phyloP scores from a whole-genome alignment of 2,329 filamentous ascomycete species.

The Tolypocladium paradoxum region DNA sequence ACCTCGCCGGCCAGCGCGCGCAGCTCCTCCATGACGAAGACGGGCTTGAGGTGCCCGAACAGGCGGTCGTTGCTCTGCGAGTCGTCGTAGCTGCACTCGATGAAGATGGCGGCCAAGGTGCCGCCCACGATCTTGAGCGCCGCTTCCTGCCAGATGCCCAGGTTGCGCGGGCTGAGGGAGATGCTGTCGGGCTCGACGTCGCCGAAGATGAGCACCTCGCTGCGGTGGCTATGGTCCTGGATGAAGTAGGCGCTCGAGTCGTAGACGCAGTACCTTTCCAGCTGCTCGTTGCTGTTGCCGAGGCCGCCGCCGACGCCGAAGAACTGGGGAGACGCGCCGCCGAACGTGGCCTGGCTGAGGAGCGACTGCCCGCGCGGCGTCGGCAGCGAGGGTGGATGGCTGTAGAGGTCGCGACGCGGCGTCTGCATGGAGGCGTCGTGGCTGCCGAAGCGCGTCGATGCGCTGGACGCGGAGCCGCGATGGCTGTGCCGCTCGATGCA shows the following conservation, averaged over 20 bases:
- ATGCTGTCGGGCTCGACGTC: conserved; percentile 90
- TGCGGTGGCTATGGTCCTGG: conserved; percentile 56
- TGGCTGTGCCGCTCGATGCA: conserved; percentile 68
- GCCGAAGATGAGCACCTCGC: conserved; percentile 85
- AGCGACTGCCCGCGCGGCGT: conserved; percentile 12
- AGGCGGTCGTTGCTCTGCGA: conserved; percentile 64
- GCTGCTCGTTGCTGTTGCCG: conserved; percentile 13
- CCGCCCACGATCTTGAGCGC: conserved; percentile 72
- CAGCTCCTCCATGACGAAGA: conserved; percentile 73
- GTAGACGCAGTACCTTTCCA: conserved; percentile 54
- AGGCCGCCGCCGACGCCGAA: conserved; percentile 8
- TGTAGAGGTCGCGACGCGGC: conserved; percentile 12
- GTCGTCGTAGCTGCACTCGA: conserved; percentile 92
- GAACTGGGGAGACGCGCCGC: conserved; percentile 12
- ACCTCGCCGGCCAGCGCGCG: conserved; percentile 61
- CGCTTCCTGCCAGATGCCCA: conserved; percentile 77
- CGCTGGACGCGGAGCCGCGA: conserved; percentile 44
- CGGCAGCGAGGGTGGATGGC: conserved; percentile 1
- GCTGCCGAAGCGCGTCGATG: conserved; percentile 38
- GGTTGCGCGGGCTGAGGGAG: conserved; percentile 70
- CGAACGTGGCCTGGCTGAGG: conserved; percentile 19
- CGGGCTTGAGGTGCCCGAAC: conserved; percentile 81
- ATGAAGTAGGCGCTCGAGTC: conserved; percentile 94
- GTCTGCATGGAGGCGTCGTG: conserved; percentile 30
- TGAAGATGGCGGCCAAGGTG: conserved; percentile 70